phyloP scores from a whole-genome alignment of 768 basidiomycete genomes.

The Kwoniella bestiolae region DNA sequence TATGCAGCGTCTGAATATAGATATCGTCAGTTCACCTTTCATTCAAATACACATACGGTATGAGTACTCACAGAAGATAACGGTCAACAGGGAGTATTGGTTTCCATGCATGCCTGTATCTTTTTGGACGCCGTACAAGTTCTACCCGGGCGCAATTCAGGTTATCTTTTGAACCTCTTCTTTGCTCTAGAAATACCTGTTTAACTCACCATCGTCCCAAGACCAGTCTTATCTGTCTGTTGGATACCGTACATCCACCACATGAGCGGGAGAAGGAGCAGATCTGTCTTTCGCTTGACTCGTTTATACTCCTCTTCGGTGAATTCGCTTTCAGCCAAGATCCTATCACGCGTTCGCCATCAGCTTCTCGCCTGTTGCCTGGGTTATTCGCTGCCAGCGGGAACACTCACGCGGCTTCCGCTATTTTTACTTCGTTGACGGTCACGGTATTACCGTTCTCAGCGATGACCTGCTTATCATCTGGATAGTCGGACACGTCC shows the following conservation, averaged over 20 bases:
- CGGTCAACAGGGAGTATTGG: conserved; percentile 39
- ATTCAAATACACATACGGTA: background rate
- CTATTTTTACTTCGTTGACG: conserved; percentile 24
- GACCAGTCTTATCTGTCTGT: conserved; percentile 40
- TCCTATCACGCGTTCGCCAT: too few relatives aligned
- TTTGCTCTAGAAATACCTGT: background rate
- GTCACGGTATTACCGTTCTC: conserved; percentile 20
- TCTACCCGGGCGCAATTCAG: background rate
- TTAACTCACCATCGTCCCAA: conserved; percentile 18
- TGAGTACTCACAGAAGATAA: conserved; percentile 25
- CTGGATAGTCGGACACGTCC: conserved; percentile 3
- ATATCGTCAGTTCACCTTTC: background rate
- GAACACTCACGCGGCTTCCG: conserved; percentile 31
- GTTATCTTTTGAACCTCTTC: background rate
- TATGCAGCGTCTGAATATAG: conserved; percentile 23
- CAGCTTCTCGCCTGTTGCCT: too few relatives aligned
- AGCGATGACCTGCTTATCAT: conserved; percentile 20
- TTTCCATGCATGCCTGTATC: conserved; percentile 33
- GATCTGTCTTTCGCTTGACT: conserved; percentile 32
- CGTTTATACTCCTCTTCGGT: conserved; percentile 37
- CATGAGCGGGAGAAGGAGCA: conserved; percentile 34
- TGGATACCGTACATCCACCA: conserved; percentile 48
- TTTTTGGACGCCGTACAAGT: conserved; percentile 29
- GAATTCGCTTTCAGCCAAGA: conserved; percentile 32
- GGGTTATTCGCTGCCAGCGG: too few relatives aligned